Conservation (phyloP, 495 filamentous ascomycete species). For the Daldinia vernicosa region DNA sequence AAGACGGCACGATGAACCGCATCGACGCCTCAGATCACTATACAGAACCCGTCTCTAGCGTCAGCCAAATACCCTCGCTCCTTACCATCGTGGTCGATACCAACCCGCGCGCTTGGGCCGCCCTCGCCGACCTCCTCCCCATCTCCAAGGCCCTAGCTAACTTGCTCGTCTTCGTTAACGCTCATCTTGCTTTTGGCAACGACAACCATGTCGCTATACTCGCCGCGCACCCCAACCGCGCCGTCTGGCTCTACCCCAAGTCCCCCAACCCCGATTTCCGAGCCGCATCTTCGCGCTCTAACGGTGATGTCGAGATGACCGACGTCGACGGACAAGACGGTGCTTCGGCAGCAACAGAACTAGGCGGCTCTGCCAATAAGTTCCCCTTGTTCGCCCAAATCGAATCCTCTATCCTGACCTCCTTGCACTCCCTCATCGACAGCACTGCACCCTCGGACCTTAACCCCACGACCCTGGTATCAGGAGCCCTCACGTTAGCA, state of each 20-base stretch:
- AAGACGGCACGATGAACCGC: conserved; percentile 72
- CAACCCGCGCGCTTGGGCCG: conserved; percentile 92
- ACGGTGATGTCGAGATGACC: conserved; percentile 53
- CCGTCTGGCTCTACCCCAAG: conserved; percentile 86
- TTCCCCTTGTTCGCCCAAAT: conserved; percentile 90
- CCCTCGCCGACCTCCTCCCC: conserved; percentile 77
- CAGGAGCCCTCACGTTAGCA: conserved; percentile 89
- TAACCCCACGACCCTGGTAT: conserved; percentile 74
- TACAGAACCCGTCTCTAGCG: conserved; percentile 59
- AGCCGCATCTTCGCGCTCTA: not conserved
- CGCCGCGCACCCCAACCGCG: conserved; percentile 83
- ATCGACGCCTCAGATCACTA: conserved; percentile 92
- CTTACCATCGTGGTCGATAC: conserved; percentile 94
- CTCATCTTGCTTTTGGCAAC: conserved; percentile 91
- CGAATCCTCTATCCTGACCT: conserved; percentile 77
- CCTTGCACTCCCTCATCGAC: conserved; percentile 73
- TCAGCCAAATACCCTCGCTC: conserved; percentile 79
- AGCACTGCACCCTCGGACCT: conserved; percentile 70
- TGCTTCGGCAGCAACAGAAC: conserved; percentile 52
- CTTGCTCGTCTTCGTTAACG: conserved; percentile 95
- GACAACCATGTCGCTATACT: conserved; percentile 93
- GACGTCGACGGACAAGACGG: conserved; percentile 41
- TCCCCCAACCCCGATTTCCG: conserved; percentile 44
- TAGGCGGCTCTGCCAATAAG: conserved; percentile 73
- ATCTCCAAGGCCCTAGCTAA: conserved; percentile 86